These are phyloP conservation scores for Botrytis byssoidea DNA, from an alignment of 2,329 filamentous ascomycete genomes.

Conservation along the genomic window DNA sequence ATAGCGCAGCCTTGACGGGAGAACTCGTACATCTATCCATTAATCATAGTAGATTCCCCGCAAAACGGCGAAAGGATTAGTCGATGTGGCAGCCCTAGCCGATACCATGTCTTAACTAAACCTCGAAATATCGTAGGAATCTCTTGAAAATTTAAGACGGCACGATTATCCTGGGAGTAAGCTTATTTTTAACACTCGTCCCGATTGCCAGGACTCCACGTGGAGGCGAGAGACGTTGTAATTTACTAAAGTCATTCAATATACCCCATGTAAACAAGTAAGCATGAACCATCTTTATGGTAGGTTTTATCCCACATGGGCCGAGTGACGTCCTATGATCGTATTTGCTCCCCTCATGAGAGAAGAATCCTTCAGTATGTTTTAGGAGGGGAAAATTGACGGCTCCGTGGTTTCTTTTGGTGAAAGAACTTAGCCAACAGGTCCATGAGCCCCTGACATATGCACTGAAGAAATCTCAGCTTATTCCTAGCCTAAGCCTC, in stretches of 20 bases:
- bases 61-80: background rate
- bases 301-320: background rate
- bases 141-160: background rate
- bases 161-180: background rate
- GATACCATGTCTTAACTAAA: background rate
- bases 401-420: background rate
- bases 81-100: background rate
- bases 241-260: background rate
- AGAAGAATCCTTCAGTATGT: background rate
- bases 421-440: background rate
- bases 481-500: no score
- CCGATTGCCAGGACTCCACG: background rate
- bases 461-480: background rate
- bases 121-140: background rate
- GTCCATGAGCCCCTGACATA: background rate
- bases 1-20: background rate
- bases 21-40: background rate
- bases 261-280: background rate
- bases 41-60: background rate
- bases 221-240: background rate
- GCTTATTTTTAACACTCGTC: background rate
- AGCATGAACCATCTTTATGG: background rate
- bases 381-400: background rate
- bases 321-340: background rate
- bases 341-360: background rate